phyloP scores from a whole-genome alignment of 1,139 yeast genomes.

The Yamadazyma jaroonii region DNA sequence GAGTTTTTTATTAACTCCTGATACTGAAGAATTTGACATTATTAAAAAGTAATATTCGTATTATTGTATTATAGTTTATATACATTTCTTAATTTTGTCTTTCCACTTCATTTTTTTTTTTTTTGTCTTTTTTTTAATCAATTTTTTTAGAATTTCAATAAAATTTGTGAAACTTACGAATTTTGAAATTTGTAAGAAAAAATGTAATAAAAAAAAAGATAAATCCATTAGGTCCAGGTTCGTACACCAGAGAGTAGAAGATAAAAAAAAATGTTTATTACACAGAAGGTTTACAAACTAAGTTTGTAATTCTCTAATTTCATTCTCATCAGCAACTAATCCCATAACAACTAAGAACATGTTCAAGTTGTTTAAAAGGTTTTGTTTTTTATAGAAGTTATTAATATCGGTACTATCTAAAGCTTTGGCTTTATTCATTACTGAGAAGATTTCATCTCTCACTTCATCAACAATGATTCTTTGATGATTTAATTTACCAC shows the following conservation, averaged over 20 bases:
- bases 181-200: no score
- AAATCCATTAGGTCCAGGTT: no score
- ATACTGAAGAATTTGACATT: conserved; percentile 13
- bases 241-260: no score
- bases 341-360: conserved; percentile 97
- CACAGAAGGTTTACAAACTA: not conserved
- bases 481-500: conserved; percentile 92
- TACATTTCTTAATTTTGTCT: no score
- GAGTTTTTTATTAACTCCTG: conserved; percentile 19
- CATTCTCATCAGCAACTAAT: conserved; percentile 75
- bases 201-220: no score
- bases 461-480: conserved; percentile 93
- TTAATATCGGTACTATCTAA: conserved; percentile 54
- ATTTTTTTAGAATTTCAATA: no score
- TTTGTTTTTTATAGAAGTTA: conserved; percentile 55
- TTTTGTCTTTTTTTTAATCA: no score
- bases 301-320: conserved; percentile 49
- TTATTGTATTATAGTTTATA: conserved; percentile 1
- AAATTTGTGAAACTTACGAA: no score
- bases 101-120: no score
- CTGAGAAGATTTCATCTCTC: conserved; percentile 89
- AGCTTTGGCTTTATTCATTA: conserved; percentile 78
- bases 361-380: conserved; percentile 77
- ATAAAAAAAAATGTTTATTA: not conserved
- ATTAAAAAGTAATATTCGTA: conserved; percentile 4